Evolutionary conservation across 306 rosid species (phyloP), one percentile per base, ranked within the genome.

Genomic region (Trifolium subterraneum): DNA sequence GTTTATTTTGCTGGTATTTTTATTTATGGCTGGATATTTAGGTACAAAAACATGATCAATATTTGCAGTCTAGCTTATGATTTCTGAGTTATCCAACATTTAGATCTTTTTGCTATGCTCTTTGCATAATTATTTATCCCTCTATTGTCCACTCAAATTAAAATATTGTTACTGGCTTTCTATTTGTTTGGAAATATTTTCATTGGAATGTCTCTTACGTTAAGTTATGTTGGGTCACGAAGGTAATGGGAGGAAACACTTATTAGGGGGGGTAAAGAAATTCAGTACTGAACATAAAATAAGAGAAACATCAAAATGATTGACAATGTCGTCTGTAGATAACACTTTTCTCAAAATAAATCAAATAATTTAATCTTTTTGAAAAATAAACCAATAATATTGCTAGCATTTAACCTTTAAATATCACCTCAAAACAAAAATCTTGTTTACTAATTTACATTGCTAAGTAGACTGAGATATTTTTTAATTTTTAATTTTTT

Each of bases 1-100:
- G 68, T 65, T 64, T 22, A 42, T 39, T 13, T 50, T 68, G 58
- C 59, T 23, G 72, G 14, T 64, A 64, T 39, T 45, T 47, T 8
- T 55, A 71, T 22, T 10, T 54, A 19, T 51, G 33, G 58, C 59
- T 27, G 14, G 15, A 38, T 29, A 16, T 12, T 8, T 33, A 35
- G 63, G 38, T 55, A 51, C 50, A 18, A 27, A 18, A 18, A 19
- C 64, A 10, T 70, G 23, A 15, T 25, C 25, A 68, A 27, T n/a
- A 68, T 27, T 68, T 68, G 44, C 27, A 27, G 39, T 47, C 72
- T 47, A 39, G 16, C 41, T 19, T 63, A n/a, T 64, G 10, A 13
- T 42, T 7, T 5, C 7, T 42, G 18, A 8, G 7, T 66, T 25
- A 66, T 41, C 19, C 18, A 14, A 14, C 18, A 22, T 42, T 19